A percentile compares a stretch with the other conserved stretches of the same genome.
Evolutionary conservation across 371 early-diverging fungal species (phyloP).

Genomic region (Mucor indicus): DNA sequence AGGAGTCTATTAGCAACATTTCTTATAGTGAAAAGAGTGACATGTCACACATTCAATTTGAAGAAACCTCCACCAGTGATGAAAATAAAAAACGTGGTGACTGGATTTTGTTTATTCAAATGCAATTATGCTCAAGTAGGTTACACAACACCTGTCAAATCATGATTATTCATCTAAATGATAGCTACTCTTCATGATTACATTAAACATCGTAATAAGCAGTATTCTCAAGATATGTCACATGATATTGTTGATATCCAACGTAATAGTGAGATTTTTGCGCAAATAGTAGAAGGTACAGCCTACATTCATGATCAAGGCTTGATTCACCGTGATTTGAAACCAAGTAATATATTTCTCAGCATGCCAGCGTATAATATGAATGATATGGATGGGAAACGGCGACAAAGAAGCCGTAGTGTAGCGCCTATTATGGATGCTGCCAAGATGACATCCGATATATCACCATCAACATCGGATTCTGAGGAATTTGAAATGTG

Average conservation of each 20-base stretch:
- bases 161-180: too few relatives aligned
- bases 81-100: conserved; percentile 8
- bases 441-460: too few relatives aligned
- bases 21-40: conserved; percentile 4
- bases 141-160: too few relatives aligned
- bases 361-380: conserved; percentile 11
- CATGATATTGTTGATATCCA: conserved; percentile 37
- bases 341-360: conserved; percentile 68
- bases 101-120: conserved; percentile 81
- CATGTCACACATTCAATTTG: conserved; percentile 20
- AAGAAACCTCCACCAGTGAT: neutral
- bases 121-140: conserved; percentile 81
- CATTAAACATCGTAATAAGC: conserved; percentile 35
- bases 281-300: conserved; percentile 61
- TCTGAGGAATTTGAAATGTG: conserved; percentile 18
- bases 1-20: conserved; percentile 4
- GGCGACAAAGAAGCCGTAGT: neutral
- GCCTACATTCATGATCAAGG: conserved; percentile 73
- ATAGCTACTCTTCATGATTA: conserved; percentile 46
- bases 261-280: conserved; percentile 47
- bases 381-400: neutral
- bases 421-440: neutral
- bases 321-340: conserved; percentile 78
- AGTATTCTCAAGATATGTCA: conserved; percentile 4
- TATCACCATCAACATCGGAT: neutral